Evolutionary conservation across 768 basidiomycete genomes (phyloP).

Genomic region (Auricularia sp.): DNA sequence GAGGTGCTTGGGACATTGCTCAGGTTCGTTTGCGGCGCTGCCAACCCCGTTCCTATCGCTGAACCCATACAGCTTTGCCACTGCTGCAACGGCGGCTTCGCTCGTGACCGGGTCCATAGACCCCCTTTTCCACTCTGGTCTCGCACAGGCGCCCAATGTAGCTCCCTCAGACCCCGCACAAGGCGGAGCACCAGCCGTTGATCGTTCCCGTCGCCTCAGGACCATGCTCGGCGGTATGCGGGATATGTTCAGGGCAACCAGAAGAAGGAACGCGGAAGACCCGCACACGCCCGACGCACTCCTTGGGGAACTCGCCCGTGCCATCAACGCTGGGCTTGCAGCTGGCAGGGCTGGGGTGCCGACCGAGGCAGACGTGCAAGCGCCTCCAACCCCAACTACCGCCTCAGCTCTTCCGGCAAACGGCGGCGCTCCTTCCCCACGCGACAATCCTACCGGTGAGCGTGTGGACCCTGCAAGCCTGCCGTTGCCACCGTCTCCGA

Average conservation of each 20-base stretch:
- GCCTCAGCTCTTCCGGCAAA: not conserved
- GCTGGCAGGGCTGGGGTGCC: constrained; percentile 22
- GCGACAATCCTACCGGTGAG: not conserved
- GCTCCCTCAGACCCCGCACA: constrained; percentile 17
- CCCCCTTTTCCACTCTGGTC: constrained; percentile 37
- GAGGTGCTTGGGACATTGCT: constrained; percentile 76
- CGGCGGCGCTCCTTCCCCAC: not conserved
- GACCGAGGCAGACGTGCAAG: not conserved
- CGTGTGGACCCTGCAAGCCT: not conserved
- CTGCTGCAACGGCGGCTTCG: constrained; percentile 86
- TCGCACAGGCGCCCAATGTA: constrained; percentile 5
- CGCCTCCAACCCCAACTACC: not conserved
- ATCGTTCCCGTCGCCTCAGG: not conserved
- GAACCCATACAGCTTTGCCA: constrained; percentile 53
- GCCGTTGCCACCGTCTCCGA: not conserved
- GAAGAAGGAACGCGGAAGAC: constrained; percentile 1
- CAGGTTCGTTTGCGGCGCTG: constrained; percentile 37
- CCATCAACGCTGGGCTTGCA: constrained; percentile 63
- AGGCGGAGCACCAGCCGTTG: not conserved
- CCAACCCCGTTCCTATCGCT: constrained; percentile 4
- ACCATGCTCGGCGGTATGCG: constrained; percentile 6
- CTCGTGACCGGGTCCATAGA: constrained; percentile 64
- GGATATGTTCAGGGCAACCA: constrained; percentile 6
- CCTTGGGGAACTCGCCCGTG: constrained; percentile 73
- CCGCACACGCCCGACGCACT: constrained; percentile 56